phyloP scores from a whole-genome alignment of 257 asterid species.

The Primulina tabacum region DNA sequence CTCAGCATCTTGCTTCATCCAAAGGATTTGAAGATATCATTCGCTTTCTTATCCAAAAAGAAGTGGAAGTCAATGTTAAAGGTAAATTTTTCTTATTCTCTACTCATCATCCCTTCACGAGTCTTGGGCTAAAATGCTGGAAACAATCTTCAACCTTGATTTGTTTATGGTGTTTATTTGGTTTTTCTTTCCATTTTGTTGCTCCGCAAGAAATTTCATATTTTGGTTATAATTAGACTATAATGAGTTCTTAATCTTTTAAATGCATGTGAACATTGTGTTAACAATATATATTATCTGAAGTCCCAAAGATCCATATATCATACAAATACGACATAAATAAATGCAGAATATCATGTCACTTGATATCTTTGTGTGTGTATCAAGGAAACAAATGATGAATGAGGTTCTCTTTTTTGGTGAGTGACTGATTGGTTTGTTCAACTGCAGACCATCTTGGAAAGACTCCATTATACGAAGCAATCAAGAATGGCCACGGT shows the following conservation, averaged over 20 bases:
- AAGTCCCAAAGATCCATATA: too few species aligned
- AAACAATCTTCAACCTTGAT: neutral
- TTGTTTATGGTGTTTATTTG: neutral
- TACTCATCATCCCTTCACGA: neutral
- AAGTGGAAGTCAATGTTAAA: slow-evolving; percentile 40
- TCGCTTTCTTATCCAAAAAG: slow-evolving; percentile 44
- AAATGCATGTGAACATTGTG: too few species aligned
- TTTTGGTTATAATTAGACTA: too few species aligned
- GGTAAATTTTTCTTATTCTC: slow-evolving; percentile 34
- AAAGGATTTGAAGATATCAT: slow-evolving; percentile 52
- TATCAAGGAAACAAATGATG: too few species aligned
- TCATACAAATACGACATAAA: too few species aligned
- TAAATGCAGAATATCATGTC: too few species aligned
- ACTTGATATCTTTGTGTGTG: too few species aligned
- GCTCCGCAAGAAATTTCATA: neutral
- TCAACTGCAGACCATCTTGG: slow-evolving; percentile 44
- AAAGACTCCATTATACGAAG: slow-evolving; percentile 60
- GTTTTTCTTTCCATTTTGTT: neutral
- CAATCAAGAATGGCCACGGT: slow-evolving; percentile 55
- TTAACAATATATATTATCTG: too few species aligned
- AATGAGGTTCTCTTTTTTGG: too few species aligned
- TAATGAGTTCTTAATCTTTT: neutral
- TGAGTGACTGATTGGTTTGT: neutral
- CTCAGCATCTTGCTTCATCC: slow-evolving; percentile 68
- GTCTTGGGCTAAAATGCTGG: neutral